Conservation (phyloP, 2,329 filamentous ascomycete species). For the Thermothelomyces thermophilus region DNA sequence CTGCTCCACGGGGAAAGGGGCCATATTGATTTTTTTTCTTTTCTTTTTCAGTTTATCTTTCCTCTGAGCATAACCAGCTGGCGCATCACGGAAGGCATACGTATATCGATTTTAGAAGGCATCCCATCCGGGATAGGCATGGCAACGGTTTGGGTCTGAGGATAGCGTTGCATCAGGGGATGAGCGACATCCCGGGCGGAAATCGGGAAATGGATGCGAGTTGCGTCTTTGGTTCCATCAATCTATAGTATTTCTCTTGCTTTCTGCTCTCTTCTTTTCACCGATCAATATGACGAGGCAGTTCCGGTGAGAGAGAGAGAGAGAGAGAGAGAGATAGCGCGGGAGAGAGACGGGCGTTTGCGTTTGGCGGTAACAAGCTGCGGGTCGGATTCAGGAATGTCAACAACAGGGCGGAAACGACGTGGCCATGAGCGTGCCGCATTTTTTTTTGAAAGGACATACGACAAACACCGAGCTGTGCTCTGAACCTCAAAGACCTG, state of each 20-base stretch:
- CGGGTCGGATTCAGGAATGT: background rate
- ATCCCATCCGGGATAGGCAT: background rate
- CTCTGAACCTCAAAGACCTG: no score
- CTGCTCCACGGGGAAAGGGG: no score
- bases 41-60: no score
- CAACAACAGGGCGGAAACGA: background rate
- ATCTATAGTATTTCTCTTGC: background rate
- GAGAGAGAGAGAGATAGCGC: no score
- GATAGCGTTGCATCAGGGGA: conserved; percentile 4
- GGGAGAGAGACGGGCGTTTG: background rate
- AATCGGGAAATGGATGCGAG: background rate
- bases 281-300: background rate
- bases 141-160: background rate
- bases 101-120: background rate
- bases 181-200: no score
- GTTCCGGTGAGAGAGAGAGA: background rate
- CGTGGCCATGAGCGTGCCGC: no score
- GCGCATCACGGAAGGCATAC: background rate
- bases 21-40: background rate
- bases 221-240: no score
- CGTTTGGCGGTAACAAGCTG: background rate
- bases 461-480: no score
- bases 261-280: background rate
- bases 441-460: no score
- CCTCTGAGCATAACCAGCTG: background rate